These are phyloP conservation scores for Epichloe sp. DNA, from an alignment of 2,329 filamentous ascomycete genomes.

Conservation along the genomic window DNA sequence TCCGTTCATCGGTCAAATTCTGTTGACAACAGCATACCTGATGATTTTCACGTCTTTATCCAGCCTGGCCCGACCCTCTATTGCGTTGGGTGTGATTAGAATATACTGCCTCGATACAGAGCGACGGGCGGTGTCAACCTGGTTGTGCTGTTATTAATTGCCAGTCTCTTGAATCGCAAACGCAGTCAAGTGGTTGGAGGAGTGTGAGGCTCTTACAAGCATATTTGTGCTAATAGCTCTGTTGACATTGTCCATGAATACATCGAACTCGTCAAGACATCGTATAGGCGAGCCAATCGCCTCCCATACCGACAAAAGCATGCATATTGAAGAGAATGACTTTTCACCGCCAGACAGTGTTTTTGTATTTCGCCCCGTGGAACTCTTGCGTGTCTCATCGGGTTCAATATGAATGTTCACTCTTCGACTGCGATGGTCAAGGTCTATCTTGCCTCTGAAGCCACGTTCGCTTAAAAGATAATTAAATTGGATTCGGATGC, in stretches of 20 bases:
- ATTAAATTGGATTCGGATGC: constrained; percentile 73
- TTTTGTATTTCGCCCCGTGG: constrained; percentile 68
- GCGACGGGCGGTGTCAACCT: constrained; percentile 73
- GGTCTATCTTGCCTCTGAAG: constrained; percentile 68
- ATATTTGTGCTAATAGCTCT: constrained; percentile 85
- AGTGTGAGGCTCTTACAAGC: constrained; percentile 50
- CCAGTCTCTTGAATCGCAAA: background rate
- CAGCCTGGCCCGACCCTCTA: constrained; percentile 44
- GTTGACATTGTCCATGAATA: constrained; percentile 98
- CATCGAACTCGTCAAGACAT: constrained; percentile 95
- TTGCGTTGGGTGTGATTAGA: constrained; percentile 86
- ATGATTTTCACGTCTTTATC: constrained; percentile 67
- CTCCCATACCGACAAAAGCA: constrained; percentile 89
- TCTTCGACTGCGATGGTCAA: constrained; percentile 62
- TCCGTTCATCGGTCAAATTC: background rate
- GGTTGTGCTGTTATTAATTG: constrained; percentile 3
- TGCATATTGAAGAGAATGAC: constrained; percentile 92
- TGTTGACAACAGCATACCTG: constrained; percentile 33
- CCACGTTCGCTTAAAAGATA: constrained; percentile 81
- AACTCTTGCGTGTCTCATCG: constrained; percentile 54
- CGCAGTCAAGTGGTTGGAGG: background rate
- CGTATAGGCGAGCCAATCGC: constrained; percentile 93
- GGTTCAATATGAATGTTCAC: constrained; percentile 68
- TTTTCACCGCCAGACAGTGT: constrained; percentile 95
- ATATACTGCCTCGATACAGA: constrained; percentile 91